A percentile compares a stretch with the other conserved stretches of the same genome.
Evolutionary conservation across 495 filamentous ascomycete species (phyloP).

Genomic region (Podospora pseudopauciseta): DNA sequence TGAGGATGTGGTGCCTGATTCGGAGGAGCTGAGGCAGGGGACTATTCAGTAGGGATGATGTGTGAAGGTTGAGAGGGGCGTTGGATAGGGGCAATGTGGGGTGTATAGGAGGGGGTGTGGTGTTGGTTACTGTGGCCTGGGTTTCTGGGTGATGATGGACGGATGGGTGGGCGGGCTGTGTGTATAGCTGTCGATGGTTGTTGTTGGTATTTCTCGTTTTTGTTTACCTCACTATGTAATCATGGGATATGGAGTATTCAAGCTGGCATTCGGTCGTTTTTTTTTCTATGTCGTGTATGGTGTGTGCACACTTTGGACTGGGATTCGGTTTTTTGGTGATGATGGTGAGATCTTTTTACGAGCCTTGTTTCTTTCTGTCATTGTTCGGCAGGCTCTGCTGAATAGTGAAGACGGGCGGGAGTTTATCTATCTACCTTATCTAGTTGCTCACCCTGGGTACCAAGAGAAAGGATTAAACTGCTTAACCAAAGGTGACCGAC

Average conservation of each 20-base stretch:
- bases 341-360: no score
- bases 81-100: not conserved
- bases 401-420: no score
- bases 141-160: not conserved
- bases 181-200: not conserved
- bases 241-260: not conserved
- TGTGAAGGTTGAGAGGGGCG: not conserved
- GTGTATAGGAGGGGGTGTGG: not conserved
- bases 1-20: conserved; percentile 34
- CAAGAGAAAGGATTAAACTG: no score
- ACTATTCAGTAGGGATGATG: conserved; percentile 28
- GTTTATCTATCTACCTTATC: no score
- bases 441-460: no score
- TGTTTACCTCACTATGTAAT: not conserved
- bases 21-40: conserved; percentile 33
- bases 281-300: not conserved
- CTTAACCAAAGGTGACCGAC: no score
- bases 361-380: no score
- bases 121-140: not conserved
- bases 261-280: not conserved
- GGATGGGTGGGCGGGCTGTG: not conserved
- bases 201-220: not conserved
- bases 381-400: no score
- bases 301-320: no score
- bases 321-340: no score